Percentiles rank a stretch among this genome's conserved stretches.
Evolutionary conservation across 2,329 filamentous ascomycete genomes (phyloP).

Genomic region (Gaeumannomyces tritici): DNA sequence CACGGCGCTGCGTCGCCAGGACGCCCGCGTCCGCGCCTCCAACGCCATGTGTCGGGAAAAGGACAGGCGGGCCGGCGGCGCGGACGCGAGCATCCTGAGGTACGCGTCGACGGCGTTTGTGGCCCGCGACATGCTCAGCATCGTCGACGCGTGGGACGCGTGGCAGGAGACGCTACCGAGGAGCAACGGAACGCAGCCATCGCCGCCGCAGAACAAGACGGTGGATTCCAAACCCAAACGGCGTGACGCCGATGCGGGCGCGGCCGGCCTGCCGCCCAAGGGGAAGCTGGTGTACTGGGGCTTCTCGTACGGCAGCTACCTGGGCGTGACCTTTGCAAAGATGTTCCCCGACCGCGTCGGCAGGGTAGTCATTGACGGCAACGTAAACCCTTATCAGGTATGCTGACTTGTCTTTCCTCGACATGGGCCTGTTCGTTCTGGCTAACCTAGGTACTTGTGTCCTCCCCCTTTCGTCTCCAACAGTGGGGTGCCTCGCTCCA

Average conservation of each 20-base stretch:
- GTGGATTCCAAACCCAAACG: conserved; percentile 10
- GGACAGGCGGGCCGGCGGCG: conserved; percentile 12
- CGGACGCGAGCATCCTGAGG: conserved; percentile 19
- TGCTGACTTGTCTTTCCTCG: too few species aligned
- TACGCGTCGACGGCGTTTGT: conserved; percentile 22
- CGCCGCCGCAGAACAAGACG: not conserved
- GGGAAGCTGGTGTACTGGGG: conserved; percentile 39
- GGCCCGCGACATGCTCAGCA: conserved; percentile 29
- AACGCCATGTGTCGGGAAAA: conserved; percentile 21
- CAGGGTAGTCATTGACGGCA: conserved; percentile 20
- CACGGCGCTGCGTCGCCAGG: conserved; percentile 17
- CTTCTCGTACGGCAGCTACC: conserved; percentile 42
- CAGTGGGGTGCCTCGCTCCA: conserved; percentile 20
- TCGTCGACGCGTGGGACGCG: conserved; percentile 27
- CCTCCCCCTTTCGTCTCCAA: too few species aligned
- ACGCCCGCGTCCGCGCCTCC: conserved; percentile 17
- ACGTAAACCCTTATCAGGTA: conserved; percentile 14
- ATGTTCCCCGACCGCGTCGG: conserved; percentile 25
- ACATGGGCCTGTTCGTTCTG: too few species aligned
- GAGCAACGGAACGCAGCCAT: too few species aligned
- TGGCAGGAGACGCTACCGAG: conserved; percentile 12
- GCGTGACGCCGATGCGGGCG: not conserved
- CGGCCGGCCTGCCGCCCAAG: not conserved
- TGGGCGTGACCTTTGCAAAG: conserved; percentile 41
- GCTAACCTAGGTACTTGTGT: too few species aligned